phyloP scores from a whole-genome alignment of 2,329 filamentous ascomycete genomes.

The Diplodia seriata region DNA sequence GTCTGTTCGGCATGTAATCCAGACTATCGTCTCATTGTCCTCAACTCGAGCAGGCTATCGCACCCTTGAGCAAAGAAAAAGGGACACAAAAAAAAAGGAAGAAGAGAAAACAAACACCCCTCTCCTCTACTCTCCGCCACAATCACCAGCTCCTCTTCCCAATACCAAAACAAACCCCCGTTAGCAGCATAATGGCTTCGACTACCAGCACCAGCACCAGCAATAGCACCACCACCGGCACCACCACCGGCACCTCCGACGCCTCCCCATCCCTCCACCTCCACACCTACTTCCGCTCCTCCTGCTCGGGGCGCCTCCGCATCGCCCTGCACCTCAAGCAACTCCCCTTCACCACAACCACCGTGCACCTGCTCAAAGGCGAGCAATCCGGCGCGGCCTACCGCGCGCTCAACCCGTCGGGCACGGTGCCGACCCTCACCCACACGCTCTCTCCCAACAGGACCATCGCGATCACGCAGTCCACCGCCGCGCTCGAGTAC shows the following conservation, averaged over 20 bases:
- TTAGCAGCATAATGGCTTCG: background rate
- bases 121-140: background rate
- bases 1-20: background rate
- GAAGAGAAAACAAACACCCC: background rate
- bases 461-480: slow-evolving; percentile 54
- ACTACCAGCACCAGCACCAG: background rate
- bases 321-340: slow-evolving; percentile 56
- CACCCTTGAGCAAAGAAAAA: background rate
- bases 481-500: slow-evolving; percentile 67
- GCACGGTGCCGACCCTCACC: slow-evolving; percentile 44
- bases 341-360: slow-evolving; percentile 56
- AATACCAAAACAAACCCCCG: background rate
- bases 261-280: slow-evolving; percentile 46
- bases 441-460: no score
- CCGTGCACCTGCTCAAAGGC: slow-evolving; percentile 62
- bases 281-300: slow-evolving; percentile 68
- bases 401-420: slow-evolving; percentile 58
- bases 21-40: background rate
- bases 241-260: background rate
- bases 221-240: background rate
- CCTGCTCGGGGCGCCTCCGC: slow-evolving; percentile 66
- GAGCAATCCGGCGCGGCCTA: slow-evolving; percentile 59
- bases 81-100: background rate
- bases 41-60: background rate
- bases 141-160: background rate